Evolutionary conservation across 2,329 filamentous ascomycete genomes (phyloP).

Genomic region (Fusarium compactum): DNA sequence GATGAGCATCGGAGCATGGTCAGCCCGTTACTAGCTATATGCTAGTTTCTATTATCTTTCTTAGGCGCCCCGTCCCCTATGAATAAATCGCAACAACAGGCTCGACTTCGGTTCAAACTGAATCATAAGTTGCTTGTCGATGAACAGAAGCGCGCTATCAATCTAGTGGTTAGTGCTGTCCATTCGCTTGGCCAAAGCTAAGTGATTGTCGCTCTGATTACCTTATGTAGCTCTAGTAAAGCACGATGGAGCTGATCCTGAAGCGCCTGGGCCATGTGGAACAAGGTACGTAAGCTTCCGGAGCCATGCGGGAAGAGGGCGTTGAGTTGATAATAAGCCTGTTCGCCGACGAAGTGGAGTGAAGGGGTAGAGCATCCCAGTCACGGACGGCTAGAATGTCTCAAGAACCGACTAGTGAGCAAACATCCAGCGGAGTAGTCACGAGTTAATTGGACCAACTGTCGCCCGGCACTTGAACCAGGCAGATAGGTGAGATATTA

Average conservation of each 20-base stretch:
- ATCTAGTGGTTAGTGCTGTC: slow-evolving; percentile 3
- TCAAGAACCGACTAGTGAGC: slow-evolving; percentile 46
- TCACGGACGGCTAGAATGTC: slow-evolving; percentile 45
- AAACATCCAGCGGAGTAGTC: slow-evolving; percentile 34
- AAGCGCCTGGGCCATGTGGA: slow-evolving; percentile 40
- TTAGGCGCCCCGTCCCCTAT: slow-evolving; percentile 1
- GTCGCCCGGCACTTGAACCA: slow-evolving; percentile 33
- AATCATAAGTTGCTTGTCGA: background rate
- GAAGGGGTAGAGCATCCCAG: slow-evolving; percentile 36
- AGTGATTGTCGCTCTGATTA: background rate
- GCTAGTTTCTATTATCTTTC: slow-evolving; percentile 11
- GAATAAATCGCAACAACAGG: slow-evolving; percentile 1
- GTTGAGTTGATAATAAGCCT: slow-evolving; percentile 25
- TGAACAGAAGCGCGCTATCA: slow-evolving; percentile 5
- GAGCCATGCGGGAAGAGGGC: slow-evolving; percentile 42
- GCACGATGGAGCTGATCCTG: slow-evolving; percentile 26
- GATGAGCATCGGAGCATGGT: slow-evolving; percentile 21
- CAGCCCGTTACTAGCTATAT: slow-evolving; percentile 28
- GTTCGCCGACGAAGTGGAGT: slow-evolving; percentile 37
- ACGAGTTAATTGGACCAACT: slow-evolving; percentile 28
- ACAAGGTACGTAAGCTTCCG: slow-evolving; percentile 45
- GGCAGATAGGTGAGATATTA: slow-evolving; percentile 12
- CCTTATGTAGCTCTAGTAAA: slow-evolving; percentile 19
- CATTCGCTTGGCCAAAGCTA: slow-evolving; percentile 3
- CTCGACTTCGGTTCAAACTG: background rate